phyloP scores from a whole-genome alignment of 148 eudicot species.

The Camellia sinensis region DNA sequence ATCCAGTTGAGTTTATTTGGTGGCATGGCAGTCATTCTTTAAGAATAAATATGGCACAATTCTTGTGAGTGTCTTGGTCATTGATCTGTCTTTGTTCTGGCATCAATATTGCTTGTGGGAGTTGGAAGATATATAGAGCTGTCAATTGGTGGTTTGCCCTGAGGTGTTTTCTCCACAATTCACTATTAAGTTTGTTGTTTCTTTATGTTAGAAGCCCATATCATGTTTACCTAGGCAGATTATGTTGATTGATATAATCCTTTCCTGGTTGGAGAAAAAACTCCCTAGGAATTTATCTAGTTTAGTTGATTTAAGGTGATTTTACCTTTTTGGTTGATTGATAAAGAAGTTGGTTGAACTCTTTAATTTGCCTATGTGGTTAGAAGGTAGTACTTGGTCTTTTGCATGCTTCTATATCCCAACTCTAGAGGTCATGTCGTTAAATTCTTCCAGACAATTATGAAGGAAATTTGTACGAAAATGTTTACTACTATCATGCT shows the following conservation, averaged over 20 bases:
- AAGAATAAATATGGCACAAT: background rate
- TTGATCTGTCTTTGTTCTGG: conserved; percentile 12
- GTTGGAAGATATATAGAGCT: background rate
- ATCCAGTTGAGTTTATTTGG: background rate
- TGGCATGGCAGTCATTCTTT: background rate
- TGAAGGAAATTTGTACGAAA: background rate
- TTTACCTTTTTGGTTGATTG: background rate
- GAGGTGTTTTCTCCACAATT: background rate
- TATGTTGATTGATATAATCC: no score
- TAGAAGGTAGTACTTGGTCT: no score
- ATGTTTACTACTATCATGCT: background rate
- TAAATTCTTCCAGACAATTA: no score
- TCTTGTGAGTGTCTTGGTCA: conserved; percentile 3
- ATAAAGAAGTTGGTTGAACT: no score
- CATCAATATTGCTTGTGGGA: conserved; percentile 14
- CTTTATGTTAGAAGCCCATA: background rate
- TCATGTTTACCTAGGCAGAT: no score
- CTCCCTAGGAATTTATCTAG: background rate
- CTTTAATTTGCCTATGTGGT: no score
- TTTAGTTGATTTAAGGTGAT: background rate
- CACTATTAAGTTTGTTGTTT: background rate
- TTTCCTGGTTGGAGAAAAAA: no score
- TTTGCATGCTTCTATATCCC: no score
- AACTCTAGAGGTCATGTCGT: no score
- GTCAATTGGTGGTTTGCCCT: conserved; percentile 1